Evolutionary conservation across 306 rosid genomes (phyloP), one percentile per base, ranked within the genome.

Genomic region (Ceratonia siliqua): DNA sequence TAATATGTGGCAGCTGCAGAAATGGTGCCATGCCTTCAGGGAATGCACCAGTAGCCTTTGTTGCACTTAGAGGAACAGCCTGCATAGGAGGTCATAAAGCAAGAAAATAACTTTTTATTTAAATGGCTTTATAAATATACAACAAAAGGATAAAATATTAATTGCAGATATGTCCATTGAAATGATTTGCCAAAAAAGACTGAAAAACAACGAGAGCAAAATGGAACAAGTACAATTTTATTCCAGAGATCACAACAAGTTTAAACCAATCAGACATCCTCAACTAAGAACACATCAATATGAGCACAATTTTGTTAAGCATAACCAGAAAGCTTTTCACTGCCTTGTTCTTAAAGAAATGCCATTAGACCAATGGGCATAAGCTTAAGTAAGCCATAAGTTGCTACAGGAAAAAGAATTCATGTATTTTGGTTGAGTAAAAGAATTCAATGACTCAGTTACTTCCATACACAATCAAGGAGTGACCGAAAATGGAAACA

Each of bases 41-140:
- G 55, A 93, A 89, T 72, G 97, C 99, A 68, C 99, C 95, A 21
- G 85, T 88, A 61, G 92, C 79, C 86, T 94, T 94, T 71, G 90
- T 92, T 63, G 99, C 86, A 73, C 94, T 82, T 36, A 94, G 96
- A 81, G 99, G 97, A 82, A 92, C 97, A 86, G 96, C 99, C 97
- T 94, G 84, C 82, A 83, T 50, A 56, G 64, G 49, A 68, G 41
- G 55, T 36, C 75, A 75, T 58, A 15, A 54, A 53, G 54, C 74
- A 68, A 61, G 62, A 66, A 82, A 62, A 41, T 48, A 64, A 62
- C 68, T 6, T 52, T 27, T 36, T 32, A 39, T 69, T 49, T 28
- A 58, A 39, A 59, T 18, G 72, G 68, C 49, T 74, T 38, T 56
- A 67, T 8, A 57, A 57, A 36, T 64, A 68, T 14, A 11, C 11